Base-by-base conservation (phyloP, 2,329 filamentous ascomycete species). In the Colletotrichum sp. region DNA sequence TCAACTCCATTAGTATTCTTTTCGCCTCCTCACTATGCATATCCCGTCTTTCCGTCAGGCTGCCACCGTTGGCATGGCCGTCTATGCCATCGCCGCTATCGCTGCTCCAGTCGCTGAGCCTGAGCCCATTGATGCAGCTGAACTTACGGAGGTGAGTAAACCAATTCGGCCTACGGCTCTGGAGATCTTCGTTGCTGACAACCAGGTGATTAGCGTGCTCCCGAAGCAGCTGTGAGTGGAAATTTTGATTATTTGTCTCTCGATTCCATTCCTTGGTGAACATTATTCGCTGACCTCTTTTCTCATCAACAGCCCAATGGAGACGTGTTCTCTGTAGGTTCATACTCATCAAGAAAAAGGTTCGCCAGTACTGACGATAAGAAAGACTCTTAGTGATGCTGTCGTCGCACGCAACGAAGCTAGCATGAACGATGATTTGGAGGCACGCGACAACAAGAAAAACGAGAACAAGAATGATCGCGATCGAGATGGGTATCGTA, bases 1-100 rank as follows among this genome's bases (percentile, higher is more conserved):
- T 43, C 8, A 16, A 16, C 27, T 6, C 13, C 25, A 12, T n/a
- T 39, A 8, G 34, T 18, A 8, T 36, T 55, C 18, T 6, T 12
- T 12, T n/a, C 10, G 30, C 6, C 34, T 25, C 22, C 10, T 34
- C 52, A 68, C 5, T 4, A 75, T 75, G 73, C 64, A 75, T 73
- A 64, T 75, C 5, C 62, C 55, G 18, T 67, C 73, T 10, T 27
- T 75, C 16, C 28, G 70, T 8, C 70, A 75, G 48, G 22, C 56
- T 28, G 70, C 70, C 56, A 58, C 56, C 6, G 13, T 75, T 22
- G 73, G 73, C 56, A 68, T 75, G 56, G 73, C 64, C 8, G 48
- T 75, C 13, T 75, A 30, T 18, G 56, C 70, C 34, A 73, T 73
- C n/a, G 13, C 64, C 8, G 70, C 58, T 3, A 34, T 75, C 22